phyloP scores from a whole-genome alignment of 2,329 filamentous ascomycete species.

The Nannizziopsis barbatae region DNA sequence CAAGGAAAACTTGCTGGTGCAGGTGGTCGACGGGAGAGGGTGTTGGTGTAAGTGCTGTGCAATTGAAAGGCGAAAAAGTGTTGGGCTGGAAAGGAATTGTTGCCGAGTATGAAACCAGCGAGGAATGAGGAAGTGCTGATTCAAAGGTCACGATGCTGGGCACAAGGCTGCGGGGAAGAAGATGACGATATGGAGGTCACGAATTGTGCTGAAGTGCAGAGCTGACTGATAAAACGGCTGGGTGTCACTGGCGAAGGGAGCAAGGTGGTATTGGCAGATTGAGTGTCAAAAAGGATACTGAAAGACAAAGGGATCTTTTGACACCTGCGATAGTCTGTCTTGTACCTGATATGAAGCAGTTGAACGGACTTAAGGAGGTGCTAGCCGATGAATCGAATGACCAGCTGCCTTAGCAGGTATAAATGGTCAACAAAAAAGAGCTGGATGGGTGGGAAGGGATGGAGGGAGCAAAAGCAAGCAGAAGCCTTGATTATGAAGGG shows the following conservation, averaged over 20 bases:
- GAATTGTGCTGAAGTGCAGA: conserved; percentile 28
- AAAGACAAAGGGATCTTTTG: conserved; percentile 7
- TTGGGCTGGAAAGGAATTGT: conserved; percentile 9
- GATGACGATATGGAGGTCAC: conserved; percentile 6
- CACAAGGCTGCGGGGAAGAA: conserved; percentile 9
- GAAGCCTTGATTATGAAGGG: neutral
- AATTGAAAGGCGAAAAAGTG: conserved; percentile 11
- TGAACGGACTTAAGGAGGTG: neutral
- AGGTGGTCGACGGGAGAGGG: conserved; percentile 30
- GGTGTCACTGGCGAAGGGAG: conserved; percentile 13
- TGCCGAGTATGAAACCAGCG: conserved; percentile 16
- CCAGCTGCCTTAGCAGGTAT: neutral
- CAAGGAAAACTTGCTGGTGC: conserved; percentile 90
- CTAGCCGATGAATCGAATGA: neutral
- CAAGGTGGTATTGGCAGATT: conserved; percentile 16
- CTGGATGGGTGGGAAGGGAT: neutral
- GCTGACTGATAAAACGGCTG: conserved; percentile 24
- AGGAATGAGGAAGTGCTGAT: conserved; percentile 9
- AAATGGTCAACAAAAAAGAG: neutral
- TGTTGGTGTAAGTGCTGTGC: conserved; percentile 11
- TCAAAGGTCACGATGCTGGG: conserved; percentile 8
- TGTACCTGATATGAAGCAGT: conserved; percentile 6
- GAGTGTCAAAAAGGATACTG: conserved; percentile 18
- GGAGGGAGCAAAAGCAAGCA: neutral
- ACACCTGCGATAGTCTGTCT: conserved; percentile 4